Conservation (phyloP, 1,284 basidiomycete genomes). For the Ceraceosorus guamensis region DNA sequence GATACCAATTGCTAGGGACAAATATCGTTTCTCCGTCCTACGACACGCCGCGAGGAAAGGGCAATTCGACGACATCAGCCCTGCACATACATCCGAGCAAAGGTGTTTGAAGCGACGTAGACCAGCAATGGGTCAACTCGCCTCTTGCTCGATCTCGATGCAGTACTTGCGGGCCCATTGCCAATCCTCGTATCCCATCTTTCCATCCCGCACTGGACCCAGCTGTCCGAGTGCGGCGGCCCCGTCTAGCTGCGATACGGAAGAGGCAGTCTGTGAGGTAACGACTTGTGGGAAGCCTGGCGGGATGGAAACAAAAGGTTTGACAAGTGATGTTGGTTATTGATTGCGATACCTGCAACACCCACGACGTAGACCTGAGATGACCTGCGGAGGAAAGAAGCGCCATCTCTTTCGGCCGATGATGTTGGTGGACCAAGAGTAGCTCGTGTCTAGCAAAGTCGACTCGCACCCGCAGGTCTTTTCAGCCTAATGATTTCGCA, state of each 20-base stretch:
- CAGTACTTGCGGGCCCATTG: conserved; percentile 5
- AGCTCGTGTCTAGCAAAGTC: conserved; percentile 50
- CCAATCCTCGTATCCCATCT: conserved; percentile 18
- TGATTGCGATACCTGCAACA: conserved; percentile 4
- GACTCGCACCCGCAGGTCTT: neutral
- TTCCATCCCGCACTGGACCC: conserved; percentile 9
- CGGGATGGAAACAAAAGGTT: too few species aligned
- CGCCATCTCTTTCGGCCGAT: conserved; percentile 56
- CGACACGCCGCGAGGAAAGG: neutral
- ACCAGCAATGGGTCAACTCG: conserved; percentile 1
- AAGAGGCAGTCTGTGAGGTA: conserved; percentile 36
- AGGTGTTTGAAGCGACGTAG: neutral
- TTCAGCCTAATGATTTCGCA: neutral
- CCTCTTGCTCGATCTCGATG: conserved; percentile 12
- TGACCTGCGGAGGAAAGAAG: conserved; percentile 52
- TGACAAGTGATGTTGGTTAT: too few species aligned
- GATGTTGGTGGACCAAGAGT: conserved; percentile 58
- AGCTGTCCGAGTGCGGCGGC: conserved; percentile 24
- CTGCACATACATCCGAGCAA: neutral
- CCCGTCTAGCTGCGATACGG: conserved; percentile 23
- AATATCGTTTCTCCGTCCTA: conserved; percentile 32
- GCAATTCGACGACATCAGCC: neutral
- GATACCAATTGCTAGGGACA: conserved; percentile 47
- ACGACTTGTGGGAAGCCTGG: conserved; percentile 36
- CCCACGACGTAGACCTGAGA: conserved; percentile 36